Base-by-base conservation (phyloP, 768 basidiomycete genomes). In the Terana coerulea region DNA sequence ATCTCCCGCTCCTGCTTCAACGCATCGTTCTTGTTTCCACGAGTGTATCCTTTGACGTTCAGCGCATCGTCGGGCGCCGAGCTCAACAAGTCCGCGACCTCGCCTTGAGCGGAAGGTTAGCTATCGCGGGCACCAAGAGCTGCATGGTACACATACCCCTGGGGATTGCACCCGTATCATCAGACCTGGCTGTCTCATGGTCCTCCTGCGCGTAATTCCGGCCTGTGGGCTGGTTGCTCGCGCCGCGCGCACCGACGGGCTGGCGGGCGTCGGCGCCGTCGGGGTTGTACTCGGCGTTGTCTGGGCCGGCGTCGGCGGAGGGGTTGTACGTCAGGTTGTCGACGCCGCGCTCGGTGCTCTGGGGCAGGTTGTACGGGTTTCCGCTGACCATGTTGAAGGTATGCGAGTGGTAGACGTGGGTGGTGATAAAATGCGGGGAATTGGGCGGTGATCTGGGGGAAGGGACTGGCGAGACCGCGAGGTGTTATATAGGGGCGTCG, bases 1-100 rank as follows among this genome's bases (percentile, higher is more conserved):
- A 64, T 3, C 7, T 52, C 61, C 42, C 52, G 56, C 49, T 64
- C 61, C 53, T 64, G 60, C 39, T 59, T 60, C 57, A 44, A 61
- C 9, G 60, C 59, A 28, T 64, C 62, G n/a, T 54, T 51, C 49
- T 50, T 60, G 8, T 50, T 54, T 1, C 63, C 63, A 22, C 63
- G 64, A n/a, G 63, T 62, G 6, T 59, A 59, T 22, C 24, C 22
- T 9, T 39, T 41, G 29, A 53, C 59, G 36, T 56, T 55, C n/a
- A 51, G 49, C 41, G 61, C 59, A 0, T 54, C 58, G 9, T 55
- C 45, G 3, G 47, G 37, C 6, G 51, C 54, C 40, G 36, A 45
- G 11, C 46, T 39, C 31, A 62, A 30, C 5, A 63, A 35, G 7
- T 63, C 65, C n/a, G 65, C 47, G 17, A 61, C 58, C 37, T 67